Conservation (phyloP, 352 stramenopile genomes). For the Globisporangium acanthophoron region DNA sequence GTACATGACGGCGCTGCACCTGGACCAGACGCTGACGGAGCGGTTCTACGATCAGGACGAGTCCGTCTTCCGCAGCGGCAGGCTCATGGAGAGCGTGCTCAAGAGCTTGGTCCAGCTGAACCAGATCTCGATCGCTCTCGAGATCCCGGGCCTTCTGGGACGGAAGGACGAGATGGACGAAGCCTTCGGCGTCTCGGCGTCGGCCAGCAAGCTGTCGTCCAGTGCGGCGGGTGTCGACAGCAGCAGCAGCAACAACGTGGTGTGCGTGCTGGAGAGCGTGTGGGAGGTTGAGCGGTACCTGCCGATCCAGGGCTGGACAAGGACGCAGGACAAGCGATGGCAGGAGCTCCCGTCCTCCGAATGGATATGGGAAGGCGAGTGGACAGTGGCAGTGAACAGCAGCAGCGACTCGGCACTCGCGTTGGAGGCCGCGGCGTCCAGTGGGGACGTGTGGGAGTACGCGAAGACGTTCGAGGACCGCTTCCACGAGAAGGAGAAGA, state of each 20-base stretch:
- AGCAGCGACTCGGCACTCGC: slow-evolving; percentile 10
- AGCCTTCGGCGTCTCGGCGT: slow-evolving; percentile 23
- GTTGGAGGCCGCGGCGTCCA: slow-evolving; percentile 14
- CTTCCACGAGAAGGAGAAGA: slow-evolving; percentile 73
- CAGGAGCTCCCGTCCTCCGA: slow-evolving; percentile 69
- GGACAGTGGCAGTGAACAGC: slow-evolving; percentile 24
- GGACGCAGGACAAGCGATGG: slow-evolving; percentile 44
- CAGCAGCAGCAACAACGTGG: slow-evolving; percentile 10
- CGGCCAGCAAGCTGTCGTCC: not conserved
- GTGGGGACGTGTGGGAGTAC: slow-evolving; percentile 40
- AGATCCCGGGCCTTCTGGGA: slow-evolving; percentile 44
- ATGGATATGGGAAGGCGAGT: slow-evolving; percentile 79
- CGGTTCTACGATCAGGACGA: slow-evolving; percentile 49
- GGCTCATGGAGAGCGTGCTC: slow-evolving; percentile 43
- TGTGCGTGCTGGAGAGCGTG: slow-evolving; percentile 58
- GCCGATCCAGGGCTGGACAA: slow-evolving; percentile 65
- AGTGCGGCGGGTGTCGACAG: not conserved
- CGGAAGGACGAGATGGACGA: slow-evolving; percentile 39
- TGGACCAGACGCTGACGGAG: slow-evolving; percentile 33
- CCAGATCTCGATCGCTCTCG: slow-evolving; percentile 39
- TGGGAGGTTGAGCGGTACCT: slow-evolving; percentile 76
- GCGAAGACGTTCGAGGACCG: slow-evolving; percentile 62
- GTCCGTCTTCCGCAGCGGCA: slow-evolving; percentile 36
- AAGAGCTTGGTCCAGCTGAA: slow-evolving; percentile 44
- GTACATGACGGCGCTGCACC: slow-evolving; percentile 50